A percentile compares a stretch with the other conserved stretches of the same genome.
These are phyloP conservation scores for Puccinia triticina DNA, from an alignment of 1,284 basidiomycete genomes.

Conservation along the genomic window DNA sequence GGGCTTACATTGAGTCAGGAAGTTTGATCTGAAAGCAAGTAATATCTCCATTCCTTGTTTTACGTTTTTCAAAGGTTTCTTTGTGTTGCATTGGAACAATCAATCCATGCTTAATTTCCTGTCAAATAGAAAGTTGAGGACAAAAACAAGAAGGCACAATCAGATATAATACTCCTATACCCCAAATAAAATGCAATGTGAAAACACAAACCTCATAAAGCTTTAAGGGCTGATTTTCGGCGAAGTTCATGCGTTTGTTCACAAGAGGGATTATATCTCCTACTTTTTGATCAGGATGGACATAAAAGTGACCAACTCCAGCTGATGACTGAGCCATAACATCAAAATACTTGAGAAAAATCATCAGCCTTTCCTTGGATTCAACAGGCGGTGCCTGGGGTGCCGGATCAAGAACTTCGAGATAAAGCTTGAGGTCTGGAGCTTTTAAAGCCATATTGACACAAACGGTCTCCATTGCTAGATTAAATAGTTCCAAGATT, in stretches of 20 bases:
- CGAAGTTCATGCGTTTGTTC: slow-evolving; percentile 96
- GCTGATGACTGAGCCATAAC: slow-evolving; percentile 87
- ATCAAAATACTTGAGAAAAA: slow-evolving; percentile 99
- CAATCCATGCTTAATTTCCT: slow-evolving; percentile 99
- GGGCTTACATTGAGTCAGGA: slow-evolving; percentile 83
- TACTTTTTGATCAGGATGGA: slow-evolving; percentile 83
- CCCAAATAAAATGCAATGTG: background rate
- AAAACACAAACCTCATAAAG: slow-evolving; percentile 77
- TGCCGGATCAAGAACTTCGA: slow-evolving; percentile 82
- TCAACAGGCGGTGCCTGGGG: slow-evolving; percentile 45
- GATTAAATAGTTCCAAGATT: background rate
- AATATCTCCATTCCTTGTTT: slow-evolving; percentile 98
- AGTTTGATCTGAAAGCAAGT: slow-evolving; percentile 99
- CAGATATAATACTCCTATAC: background rate
- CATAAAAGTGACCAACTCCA: slow-evolving; percentile 88
- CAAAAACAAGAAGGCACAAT: too few relatives aligned
- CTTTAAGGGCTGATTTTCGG: slow-evolving; percentile 89
- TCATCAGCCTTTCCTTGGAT: slow-evolving; percentile 71
- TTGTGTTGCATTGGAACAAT: slow-evolving; percentile 98
- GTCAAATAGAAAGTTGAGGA: slow-evolving; percentile 8
- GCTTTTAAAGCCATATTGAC: slow-evolving; percentile 98
- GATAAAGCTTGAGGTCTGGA: slow-evolving; percentile 88
- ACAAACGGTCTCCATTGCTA: slow-evolving; percentile 92
- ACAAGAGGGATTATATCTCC: slow-evolving; percentile 80
- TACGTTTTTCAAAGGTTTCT: slow-evolving; percentile 89